These are phyloP conservation scores for Fusarium drepaniforme DNA, from an alignment of 2,329 filamentous ascomycete genomes.

Conservation along the genomic window DNA sequence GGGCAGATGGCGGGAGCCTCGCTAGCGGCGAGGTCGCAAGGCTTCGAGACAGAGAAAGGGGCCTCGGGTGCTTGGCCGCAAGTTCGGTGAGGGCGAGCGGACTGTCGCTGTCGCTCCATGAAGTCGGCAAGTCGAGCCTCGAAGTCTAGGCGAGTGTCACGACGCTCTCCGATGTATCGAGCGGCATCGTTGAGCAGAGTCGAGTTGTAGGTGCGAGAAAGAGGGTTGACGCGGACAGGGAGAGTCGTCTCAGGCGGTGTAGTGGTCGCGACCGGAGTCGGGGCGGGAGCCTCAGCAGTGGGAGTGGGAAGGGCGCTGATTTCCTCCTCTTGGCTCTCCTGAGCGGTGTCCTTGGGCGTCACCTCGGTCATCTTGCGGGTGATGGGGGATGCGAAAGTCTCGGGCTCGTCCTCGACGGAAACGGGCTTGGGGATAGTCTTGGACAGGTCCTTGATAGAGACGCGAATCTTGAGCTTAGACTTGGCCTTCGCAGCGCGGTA, in stretches of 20 bases:
- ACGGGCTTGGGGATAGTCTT: conserved; percentile 54
- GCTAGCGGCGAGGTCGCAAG: not conserved
- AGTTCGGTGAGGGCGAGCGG: conserved; percentile 9
- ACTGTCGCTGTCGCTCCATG: conserved; percentile 38
- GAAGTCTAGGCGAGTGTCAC: conserved; percentile 42
- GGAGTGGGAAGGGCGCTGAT: conserved; percentile 30
- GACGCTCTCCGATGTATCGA: conserved; percentile 38
- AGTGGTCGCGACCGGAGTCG: conserved; percentile 22
- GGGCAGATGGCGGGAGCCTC: conserved; percentile 21
- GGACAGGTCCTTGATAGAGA: conserved; percentile 59
- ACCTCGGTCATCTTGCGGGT: conserved; percentile 24
- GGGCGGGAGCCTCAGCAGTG: conserved; percentile 35
- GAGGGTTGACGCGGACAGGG: conserved; percentile 38
- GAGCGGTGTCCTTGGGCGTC: conserved; percentile 24
- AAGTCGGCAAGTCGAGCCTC: conserved; percentile 44
- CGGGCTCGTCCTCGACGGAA: conserved; percentile 64
- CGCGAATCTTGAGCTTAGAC: conserved; percentile 92
- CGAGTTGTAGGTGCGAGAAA: conserved; percentile 45
- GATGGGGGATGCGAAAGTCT: conserved; percentile 40
- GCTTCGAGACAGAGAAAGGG: conserved; percentile 17
- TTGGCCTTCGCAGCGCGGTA: conserved; percentile 98
- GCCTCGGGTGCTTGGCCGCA: not conserved
- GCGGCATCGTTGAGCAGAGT: conserved; percentile 44
- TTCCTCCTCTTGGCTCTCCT: conserved; percentile 31
- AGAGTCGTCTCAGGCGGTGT: conserved; percentile 37